Percentiles rank a stretch among this genome's conserved stretches.
Evolutionary conservation across 2,329 filamentous ascomycete genomes (phyloP).

Genomic region (Fusarium duplospermum): DNA sequence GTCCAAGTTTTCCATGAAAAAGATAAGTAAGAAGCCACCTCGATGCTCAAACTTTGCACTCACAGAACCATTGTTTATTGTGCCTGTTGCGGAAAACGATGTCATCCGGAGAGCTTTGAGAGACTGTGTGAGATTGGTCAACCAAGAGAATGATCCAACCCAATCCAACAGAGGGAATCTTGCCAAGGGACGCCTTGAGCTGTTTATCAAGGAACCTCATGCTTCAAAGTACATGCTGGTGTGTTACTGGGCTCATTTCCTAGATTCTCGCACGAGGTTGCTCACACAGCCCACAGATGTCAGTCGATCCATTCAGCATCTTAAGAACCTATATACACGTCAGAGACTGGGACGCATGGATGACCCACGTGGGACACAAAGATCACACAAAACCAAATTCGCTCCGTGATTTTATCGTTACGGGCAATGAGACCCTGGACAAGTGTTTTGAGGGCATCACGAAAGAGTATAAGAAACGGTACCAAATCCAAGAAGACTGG

Average conservation of each 20-base stretch:
- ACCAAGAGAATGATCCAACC: background rate
- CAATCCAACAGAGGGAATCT: too few relatives aligned
- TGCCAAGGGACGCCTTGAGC: too few relatives aligned
- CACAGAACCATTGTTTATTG: background rate
- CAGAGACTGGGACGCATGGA: background rate
- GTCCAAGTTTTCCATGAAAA: background rate
- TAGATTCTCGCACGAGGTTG: too few relatives aligned
- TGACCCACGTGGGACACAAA: background rate
- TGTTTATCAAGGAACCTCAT: too few relatives aligned
- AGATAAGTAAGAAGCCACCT: background rate
- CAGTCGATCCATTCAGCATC: background rate
- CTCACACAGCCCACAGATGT: background rate
- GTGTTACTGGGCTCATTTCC: too few relatives aligned
- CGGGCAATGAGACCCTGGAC: background rate
- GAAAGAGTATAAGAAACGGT: background rate
- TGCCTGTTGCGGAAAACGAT: background rate
- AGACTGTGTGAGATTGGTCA: background rate
- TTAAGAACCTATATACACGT: background rate
- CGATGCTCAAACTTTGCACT: background rate
- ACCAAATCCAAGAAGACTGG: too few relatives aligned
- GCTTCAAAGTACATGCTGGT: background rate
- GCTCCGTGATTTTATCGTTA: background rate
- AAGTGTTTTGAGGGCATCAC: background rate
- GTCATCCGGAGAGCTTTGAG: too few relatives aligned
- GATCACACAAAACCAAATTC: background rate